Conservation (phyloP, 768 basidiomycete genomes). For the Myochromella boudieri region DNA sequence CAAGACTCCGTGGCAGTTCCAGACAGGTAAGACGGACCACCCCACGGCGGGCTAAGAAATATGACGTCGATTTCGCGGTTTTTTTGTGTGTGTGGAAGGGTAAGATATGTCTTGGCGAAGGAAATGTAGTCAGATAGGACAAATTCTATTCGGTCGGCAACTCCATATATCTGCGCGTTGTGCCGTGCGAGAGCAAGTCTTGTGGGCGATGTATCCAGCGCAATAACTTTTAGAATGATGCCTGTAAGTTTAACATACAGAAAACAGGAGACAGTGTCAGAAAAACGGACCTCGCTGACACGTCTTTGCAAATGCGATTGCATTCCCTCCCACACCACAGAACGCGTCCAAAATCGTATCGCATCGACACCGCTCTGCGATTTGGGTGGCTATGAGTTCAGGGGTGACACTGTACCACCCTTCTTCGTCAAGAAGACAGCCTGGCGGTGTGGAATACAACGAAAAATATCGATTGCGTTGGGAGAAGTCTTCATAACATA, state of each 20-base stretch:
- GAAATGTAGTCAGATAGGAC: constrained; percentile 82
- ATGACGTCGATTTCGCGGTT: constrained; percentile 77
- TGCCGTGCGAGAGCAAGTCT: constrained; percentile 91
- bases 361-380: constrained; percentile 89
- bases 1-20: constrained; percentile 22
- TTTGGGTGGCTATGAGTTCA: constrained; percentile 87
- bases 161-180: constrained; percentile 92
- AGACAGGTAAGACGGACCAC: constrained; percentile 73
- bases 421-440: constrained; percentile 88
- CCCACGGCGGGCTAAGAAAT: constrained; percentile 96
- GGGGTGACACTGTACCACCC: constrained; percentile 99
- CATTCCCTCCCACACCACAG: constrained; percentile 96
- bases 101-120: constrained; percentile 61
- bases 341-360: constrained; percentile 89
- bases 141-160: constrained; percentile 94
- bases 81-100: constrained; percentile 20
- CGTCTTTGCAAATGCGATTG: constrained; percentile 95
- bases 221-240: constrained; percentile 75
- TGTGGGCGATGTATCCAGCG: constrained; percentile 81
- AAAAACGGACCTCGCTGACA: constrained; percentile 80
- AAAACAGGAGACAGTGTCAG: background rate
- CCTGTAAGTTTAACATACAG: background rate
- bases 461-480: constrained; percentile 86
- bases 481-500: constrained; percentile 63
- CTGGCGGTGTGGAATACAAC: constrained; percentile 62